A percentile compares a stretch with the other conserved stretches of the same genome.
These are phyloP conservation scores for Coniochaeta ligniaria DNA, from an alignment of 2,329 filamentous ascomycete genomes.

Conservation along the genomic window DNA sequence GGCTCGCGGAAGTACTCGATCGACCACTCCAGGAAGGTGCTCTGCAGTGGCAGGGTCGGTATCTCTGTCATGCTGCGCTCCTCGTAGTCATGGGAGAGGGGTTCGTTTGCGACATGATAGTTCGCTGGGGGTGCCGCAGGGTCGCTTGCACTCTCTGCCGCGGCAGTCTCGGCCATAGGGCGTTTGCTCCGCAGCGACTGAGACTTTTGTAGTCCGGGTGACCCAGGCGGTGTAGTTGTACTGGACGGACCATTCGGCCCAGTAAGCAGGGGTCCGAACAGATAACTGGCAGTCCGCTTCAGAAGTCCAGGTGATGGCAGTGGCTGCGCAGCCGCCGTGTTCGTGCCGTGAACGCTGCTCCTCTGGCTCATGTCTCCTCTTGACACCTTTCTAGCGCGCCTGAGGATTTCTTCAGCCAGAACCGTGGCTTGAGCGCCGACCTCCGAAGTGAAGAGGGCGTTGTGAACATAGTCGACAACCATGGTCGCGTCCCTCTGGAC, in stretches of 20 bases:
- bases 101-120: slow-evolving; percentile 70
- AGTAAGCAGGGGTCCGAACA: slow-evolving; percentile 52
- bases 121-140: slow-evolving; percentile 57
- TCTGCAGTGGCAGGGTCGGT: slow-evolving; percentile 68
- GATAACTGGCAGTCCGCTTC: slow-evolving; percentile 55
- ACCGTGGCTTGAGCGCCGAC: slow-evolving; percentile 63
- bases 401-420: slow-evolving; percentile 67
- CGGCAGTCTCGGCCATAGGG: not conserved
- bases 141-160: slow-evolving; percentile 26
- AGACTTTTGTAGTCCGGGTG: slow-evolving; percentile 26
- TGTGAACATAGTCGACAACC: slow-evolving; percentile 82
- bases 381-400: slow-evolving; percentile 38
- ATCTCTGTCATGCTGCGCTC: slow-evolving; percentile 50
- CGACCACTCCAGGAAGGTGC: slow-evolving; percentile 89
- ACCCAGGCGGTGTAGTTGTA: slow-evolving; percentile 20
- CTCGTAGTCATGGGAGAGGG: slow-evolving; percentile 69
- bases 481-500: slow-evolving; percentile 77
- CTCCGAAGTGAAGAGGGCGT: slow-evolving; percentile 68
- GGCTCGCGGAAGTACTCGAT: slow-evolving; percentile 97
- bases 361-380: slow-evolving; percentile 35
- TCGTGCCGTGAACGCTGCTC: slow-evolving; percentile 31
- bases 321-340: slow-evolving; percentile 28
- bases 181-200: slow-evolving; percentile 31
- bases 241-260: slow-evolving; percentile 33
- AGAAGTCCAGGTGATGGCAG: slow-evolving; percentile 50